Evolutionary conservation across 2,329 filamentous ascomycete genomes (phyloP).

Genomic region (Aureobasidium sp.): DNA sequence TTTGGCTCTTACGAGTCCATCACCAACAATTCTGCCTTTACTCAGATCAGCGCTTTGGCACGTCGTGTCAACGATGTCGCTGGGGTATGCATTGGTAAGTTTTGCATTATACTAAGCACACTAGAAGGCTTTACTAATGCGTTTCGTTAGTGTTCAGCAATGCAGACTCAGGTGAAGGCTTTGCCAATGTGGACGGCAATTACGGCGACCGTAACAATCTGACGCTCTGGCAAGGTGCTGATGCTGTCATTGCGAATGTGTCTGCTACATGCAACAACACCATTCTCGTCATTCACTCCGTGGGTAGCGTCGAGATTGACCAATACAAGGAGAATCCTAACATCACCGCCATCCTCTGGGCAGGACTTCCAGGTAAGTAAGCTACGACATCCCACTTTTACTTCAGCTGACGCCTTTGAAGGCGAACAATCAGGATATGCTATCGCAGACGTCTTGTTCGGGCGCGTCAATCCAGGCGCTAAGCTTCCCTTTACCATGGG

Average conservation of each 20-base stretch:
- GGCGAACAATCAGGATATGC: slow-evolving; percentile 75
- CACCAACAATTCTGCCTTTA: slow-evolving; percentile 24
- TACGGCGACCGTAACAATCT: slow-evolving; percentile 43
- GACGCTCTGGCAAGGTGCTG: slow-evolving; percentile 41
- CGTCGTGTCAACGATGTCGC: slow-evolving; percentile 21
- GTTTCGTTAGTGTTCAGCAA: slow-evolving; percentile 34
- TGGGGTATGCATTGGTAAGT: slow-evolving; percentile 33
- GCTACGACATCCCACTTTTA: too few relatives aligned
- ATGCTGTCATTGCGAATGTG: slow-evolving; percentile 61
- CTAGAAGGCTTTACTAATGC: too few relatives aligned
- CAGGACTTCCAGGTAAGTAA: slow-evolving; percentile 52
- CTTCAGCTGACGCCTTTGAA: neutral
- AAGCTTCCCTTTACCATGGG: slow-evolving; percentile 75
- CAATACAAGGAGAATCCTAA: slow-evolving; percentile 64
- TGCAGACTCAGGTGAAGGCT: slow-evolving; percentile 43
- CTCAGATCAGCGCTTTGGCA: slow-evolving; percentile 26
- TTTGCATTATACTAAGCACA: too few relatives aligned
- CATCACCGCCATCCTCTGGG: slow-evolving; percentile 72
- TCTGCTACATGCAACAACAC: slow-evolving; percentile 62
- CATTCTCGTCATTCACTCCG: slow-evolving; percentile 78
- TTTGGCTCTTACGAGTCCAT: slow-evolving; percentile 23
- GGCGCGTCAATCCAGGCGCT: slow-evolving; percentile 64
- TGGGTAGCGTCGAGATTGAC: slow-evolving; percentile 66
- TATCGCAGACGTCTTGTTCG: slow-evolving; percentile 70
- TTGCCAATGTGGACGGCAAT: slow-evolving; percentile 38